Evolutionary conservation across 192 early-diverging fungal genomes (phyloP).

Genomic region (Podochytrium sp.): DNA sequence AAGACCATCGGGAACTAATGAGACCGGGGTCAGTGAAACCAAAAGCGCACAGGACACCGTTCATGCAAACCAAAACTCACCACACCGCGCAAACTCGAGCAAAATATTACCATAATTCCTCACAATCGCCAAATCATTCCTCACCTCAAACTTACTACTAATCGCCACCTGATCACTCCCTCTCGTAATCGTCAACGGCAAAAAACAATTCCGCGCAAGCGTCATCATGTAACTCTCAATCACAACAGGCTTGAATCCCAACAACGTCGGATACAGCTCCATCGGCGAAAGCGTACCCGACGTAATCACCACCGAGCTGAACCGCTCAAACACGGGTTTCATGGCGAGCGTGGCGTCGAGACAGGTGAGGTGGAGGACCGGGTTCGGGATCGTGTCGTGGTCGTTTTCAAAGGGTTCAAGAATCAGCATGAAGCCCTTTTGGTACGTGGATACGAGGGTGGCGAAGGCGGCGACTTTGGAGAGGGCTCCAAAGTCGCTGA

Average conservation of each 20-base stretch:
- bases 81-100: constrained; percentile 89
- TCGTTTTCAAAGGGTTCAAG: constrained; percentile 98
- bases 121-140: constrained; percentile 98
- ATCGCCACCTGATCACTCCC: constrained; percentile 99
- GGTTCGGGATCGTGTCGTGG: constrained; percentile 89
- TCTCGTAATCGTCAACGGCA: constrained; percentile 93
- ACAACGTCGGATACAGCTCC: constrained; percentile 95
- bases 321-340: constrained; percentile 94
- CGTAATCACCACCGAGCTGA: constrained; percentile 95
- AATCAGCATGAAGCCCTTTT: constrained; percentile 94
- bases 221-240: constrained; percentile 97
- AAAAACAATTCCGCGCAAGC: constrained; percentile 90
- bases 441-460: constrained; percentile 93
- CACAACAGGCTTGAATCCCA: constrained; percentile 86
- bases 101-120: constrained; percentile 98
- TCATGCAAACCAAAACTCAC: constrained; percentile 95
- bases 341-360: constrained; percentile 97
- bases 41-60: no score
- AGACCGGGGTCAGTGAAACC: constrained; percentile 96
- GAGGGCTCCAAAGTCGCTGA: constrained; percentile 84
- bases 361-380: constrained; percentile 90
- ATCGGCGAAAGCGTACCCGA: constrained; percentile 99
- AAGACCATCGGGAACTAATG: constrained; percentile 94
- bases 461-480: constrained; percentile 90
- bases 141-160: constrained; percentile 96